A percentile compares a stretch with the other conserved stretches of the same genome.
These are phyloP conservation scores for Eremochloa ophiuroides DNA, from an alignment of 176 grass and related monocot species.

Conservation along the genomic window DNA sequence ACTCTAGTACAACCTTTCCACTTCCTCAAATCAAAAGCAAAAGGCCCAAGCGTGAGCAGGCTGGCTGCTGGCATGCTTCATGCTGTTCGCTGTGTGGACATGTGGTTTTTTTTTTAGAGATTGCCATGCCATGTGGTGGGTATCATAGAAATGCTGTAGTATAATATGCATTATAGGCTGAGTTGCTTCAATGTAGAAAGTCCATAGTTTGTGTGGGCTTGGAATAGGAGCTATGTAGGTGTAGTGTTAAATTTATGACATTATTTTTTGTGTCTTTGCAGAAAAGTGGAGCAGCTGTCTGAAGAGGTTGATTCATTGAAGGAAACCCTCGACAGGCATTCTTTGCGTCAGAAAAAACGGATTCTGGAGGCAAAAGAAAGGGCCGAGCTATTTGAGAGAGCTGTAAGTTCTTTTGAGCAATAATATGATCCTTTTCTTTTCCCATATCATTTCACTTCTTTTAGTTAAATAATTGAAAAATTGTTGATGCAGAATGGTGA, in stretches of 20 bases:
- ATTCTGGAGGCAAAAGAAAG: slow-evolving; percentile 87
- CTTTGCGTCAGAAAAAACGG: slow-evolving; percentile 66
- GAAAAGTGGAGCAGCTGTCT: slow-evolving; percentile 86
- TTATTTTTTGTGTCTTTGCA: slow-evolving; percentile 36
- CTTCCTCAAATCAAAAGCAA: background rate
- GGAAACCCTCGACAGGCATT: slow-evolving; percentile 66
- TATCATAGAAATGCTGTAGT: background rate
- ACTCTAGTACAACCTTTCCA: background rate
- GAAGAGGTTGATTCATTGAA: slow-evolving; percentile 91
- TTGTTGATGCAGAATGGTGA: slow-evolving; percentile 68
- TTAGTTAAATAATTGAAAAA: slow-evolving; percentile 20
- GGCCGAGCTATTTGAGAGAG: slow-evolving; percentile 73
- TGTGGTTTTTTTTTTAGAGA: background rate
- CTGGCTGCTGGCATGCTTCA: background rate
- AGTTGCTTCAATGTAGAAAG: background rate
- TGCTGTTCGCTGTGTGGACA: background rate
- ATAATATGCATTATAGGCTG: background rate
- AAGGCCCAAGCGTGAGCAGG: background rate
- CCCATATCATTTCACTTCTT: background rate
- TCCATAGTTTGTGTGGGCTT: background rate
- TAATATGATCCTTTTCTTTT: background rate
- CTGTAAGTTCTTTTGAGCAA: slow-evolving; percentile 46
- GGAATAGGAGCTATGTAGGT: background rate
- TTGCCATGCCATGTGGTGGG: background rate
- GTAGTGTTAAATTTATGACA: slow-evolving; percentile 22